Base-by-base conservation (phyloP, 164 flowering plant genomes). In the Umbellularia californica region DNA sequence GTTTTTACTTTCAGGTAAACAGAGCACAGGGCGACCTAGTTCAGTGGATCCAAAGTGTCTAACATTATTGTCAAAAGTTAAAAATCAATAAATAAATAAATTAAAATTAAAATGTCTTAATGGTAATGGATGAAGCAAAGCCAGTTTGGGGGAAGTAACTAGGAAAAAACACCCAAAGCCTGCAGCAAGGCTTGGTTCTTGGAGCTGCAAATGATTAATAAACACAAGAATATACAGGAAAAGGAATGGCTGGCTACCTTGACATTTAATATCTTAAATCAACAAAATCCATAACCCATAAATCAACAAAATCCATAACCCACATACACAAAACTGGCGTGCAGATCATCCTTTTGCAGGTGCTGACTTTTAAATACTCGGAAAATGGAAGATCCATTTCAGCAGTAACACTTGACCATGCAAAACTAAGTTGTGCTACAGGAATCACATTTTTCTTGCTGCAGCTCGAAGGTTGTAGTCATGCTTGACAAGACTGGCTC, bases 401-500 rank as follows among this genome's bases (percentile, higher is more conserved):
- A 35, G 15, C 20, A 22, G 19, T 72, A 11, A 10, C 23, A 19
- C 35, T 20, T 13, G 35, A 5, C 60, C 60, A 55, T 55, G 60
- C n/a, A 20, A 55, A 55, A 55, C 60, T 3, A 14, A 55, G 60
- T 55, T 13, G 60, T 14, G 17, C 60, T 14, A 13, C 60, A 55
- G 5, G n/a, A 41, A 17, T 81, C 78, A 87, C 50, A 73, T 66
- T 85, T 89, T 95, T 81, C 95, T 87, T 5, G 85, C 60, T 55
- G 60, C 60, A 51, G 83, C 77, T 84, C 79, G 89, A 3, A 19
- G 74, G 77, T 79, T 83, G 81, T 77, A 85, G 2, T 94, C 98
- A 72, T 90, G 92, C 85, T 91, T 96, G 52, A 93, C 79, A 70
- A 96, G 89, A 77, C 87, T 92, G 75, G 97, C 90, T 74, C 99